These are phyloP conservation scores for Apiosordaria backusii DNA, from an alignment of 495 filamentous ascomycete species.

Conservation along the genomic window DNA sequence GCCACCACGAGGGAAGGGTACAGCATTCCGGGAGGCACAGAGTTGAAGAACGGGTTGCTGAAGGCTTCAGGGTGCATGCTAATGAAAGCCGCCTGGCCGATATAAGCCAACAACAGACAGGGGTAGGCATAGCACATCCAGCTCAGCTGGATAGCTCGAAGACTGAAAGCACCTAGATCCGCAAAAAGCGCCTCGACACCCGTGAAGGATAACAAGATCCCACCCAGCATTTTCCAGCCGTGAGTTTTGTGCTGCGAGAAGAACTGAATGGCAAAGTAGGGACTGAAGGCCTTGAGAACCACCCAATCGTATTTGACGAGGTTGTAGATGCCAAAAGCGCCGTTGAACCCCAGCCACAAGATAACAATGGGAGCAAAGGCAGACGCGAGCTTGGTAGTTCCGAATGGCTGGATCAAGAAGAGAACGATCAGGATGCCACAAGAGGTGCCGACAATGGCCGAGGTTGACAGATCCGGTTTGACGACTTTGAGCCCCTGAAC, in stretches of 20 bases:
- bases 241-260: conserved; percentile 57
- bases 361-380: conserved; percentile 70
- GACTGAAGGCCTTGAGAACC: conserved; percentile 70
- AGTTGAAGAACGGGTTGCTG: conserved; percentile 68
- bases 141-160: conserved; percentile 58
- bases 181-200: conserved; percentile 74
- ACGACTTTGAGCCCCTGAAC: conserved; percentile 61
- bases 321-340: conserved; percentile 66
- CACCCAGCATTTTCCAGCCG: conserved; percentile 66
- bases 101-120: conserved; percentile 65
- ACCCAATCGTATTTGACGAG: conserved; percentile 57
- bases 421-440: conserved; percentile 67
- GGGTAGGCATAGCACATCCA: conserved; percentile 63
- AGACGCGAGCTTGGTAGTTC: conserved; percentile 58
- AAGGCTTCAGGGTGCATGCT: conserved; percentile 56
- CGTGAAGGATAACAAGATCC: conserved; percentile 66
- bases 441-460: conserved; percentile 61
- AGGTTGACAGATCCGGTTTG: conserved; percentile 41
- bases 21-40: conserved; percentile 61
- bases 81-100: conserved; percentile 71
- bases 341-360: conserved; percentile 69
- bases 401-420: conserved; percentile 68
- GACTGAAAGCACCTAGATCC: conserved; percentile 67
- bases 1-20: conserved; percentile 63
- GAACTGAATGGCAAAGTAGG: conserved; percentile 59